A percentile compares a stretch with the other conserved stretches of the same genome.
Evolutionary conservation across 306 rosid species (phyloP).

Genomic region (Urtica urens): DNA sequence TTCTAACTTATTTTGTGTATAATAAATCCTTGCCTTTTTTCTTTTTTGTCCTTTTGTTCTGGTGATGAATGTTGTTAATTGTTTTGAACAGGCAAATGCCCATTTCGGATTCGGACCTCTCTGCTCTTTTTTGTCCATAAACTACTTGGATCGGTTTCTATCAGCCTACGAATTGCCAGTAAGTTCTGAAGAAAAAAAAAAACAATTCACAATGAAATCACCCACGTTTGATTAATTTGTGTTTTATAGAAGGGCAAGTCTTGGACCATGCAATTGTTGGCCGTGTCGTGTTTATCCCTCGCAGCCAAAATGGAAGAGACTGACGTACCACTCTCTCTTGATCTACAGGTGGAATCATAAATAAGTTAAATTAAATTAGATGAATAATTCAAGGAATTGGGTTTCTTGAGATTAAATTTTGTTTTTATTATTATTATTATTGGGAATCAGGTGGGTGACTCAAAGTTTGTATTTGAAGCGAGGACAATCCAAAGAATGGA

Average conservation of each 20-base stretch:
- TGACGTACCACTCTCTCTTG: constrained; percentile 51
- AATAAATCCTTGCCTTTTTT: constrained; percentile 7
- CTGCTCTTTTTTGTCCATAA: constrained; percentile 59
- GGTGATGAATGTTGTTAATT: neutral
- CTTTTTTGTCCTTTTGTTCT: constrained; percentile 11
- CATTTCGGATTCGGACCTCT: constrained; percentile 84
- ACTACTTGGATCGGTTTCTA: constrained; percentile 91
- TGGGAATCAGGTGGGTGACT: constrained; percentile 51
- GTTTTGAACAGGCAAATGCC: constrained; percentile 49
- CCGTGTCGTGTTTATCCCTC: constrained; percentile 77
- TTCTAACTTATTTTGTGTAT: neutral
- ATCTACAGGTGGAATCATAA: constrained; percentile 55
- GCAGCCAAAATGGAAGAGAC: constrained; percentile 92
- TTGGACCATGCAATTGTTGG: constrained; percentile 93
- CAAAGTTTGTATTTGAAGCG: constrained; percentile 74
- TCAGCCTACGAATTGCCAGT: constrained; percentile 77
- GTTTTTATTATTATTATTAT: neutral
- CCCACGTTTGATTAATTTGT: neutral
- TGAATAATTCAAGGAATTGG: neutral
- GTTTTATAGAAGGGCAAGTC: constrained; percentile 43
- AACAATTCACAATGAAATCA: neutral
- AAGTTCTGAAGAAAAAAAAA: constrained; percentile 31
- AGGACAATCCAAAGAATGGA: constrained; percentile 89
- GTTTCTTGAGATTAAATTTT: neutral
- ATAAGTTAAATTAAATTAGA: neutral